Base-by-base conservation (phyloP, 179 eudicot species). In the Patellifolia procumbens region DNA sequence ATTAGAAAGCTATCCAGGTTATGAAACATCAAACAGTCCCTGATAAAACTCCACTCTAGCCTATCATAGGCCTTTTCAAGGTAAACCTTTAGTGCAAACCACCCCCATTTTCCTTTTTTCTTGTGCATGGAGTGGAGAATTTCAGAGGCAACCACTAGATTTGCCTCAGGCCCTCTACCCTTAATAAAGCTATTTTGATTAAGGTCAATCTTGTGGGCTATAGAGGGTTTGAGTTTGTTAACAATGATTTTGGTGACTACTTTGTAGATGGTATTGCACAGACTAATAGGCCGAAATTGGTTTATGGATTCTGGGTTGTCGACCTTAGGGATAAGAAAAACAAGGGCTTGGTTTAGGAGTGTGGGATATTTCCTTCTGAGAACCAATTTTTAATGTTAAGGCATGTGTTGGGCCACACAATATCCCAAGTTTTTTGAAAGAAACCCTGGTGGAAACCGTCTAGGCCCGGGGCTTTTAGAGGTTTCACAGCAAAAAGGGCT, bases 31-130 rank as follows among this genome's bases (percentile, higher is more conserved):
- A 76, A 45, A 4, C 48, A 35, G 2, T 26, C 2, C 1, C 10
- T 8, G 0, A 76, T 0, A 6, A 65, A 76, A 10, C 6, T 8
- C 79, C 64, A 67, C 13, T 66, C 61, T 1, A 76, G 2, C 5
- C 22, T 32, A 17, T 67, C 66, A n/a, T 29, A 69, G 2, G 75
- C 65, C 56, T 72, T 72, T 4, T 55, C 64, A 20, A 58, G 10
- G n/a, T 72, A 31, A 7, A 59, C 3, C n/a, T 59, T 43, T 8
- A 68, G 0, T 1, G 71, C 59, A 43, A 76, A 67, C 34, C 58
- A 70, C 0, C 68, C 61, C 1, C 0, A n/a, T n/a, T 59, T 58
- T 0, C 60, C 60, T n/a, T 58, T 76, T 2, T 28, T 29, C 2
- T n/a, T 19, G 0, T 31, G 19, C 15, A 42, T 17, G 2, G 68